These are phyloP conservation scores for Sugiyamaella castrensis DNA, from an alignment of 1,139 yeast species.

Conservation along the genomic window DNA sequence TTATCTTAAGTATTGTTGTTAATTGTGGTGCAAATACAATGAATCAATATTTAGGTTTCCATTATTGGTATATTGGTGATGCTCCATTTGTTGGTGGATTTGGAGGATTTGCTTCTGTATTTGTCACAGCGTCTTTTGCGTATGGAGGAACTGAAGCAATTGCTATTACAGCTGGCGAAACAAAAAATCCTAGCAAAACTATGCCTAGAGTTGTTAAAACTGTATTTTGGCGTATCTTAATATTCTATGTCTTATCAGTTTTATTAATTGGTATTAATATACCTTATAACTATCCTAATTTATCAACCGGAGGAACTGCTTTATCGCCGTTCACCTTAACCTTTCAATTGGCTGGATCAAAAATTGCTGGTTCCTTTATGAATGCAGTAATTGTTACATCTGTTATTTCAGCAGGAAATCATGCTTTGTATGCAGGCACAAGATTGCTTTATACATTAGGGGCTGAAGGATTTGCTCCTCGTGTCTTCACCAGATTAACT, in stretches of 20 bases:
- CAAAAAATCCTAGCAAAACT: conserved; percentile 54
- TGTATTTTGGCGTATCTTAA: conserved; percentile 53
- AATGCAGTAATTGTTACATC: conserved; percentile 52
- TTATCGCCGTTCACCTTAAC: conserved; percentile 68
- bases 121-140: conserved; percentile 63
- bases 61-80: conserved; percentile 48
- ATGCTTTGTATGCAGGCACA: conserved; percentile 51
- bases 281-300: conserved; percentile 45
- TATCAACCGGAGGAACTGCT: conserved; percentile 43
- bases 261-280: conserved; percentile 48
- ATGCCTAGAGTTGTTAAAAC: conserved; percentile 58
- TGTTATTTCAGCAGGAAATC: conserved; percentile 52
- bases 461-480: conserved; percentile 50
- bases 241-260: conserved; percentile 46
- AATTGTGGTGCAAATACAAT: conserved; percentile 59
- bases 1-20: conserved; percentile 55
- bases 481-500: conserved; percentile 44
- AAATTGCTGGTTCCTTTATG: conserved; percentile 48
- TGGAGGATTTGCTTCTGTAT: conserved; percentile 49
- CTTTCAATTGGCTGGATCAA: conserved; percentile 51
- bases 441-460: conserved; percentile 49
- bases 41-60: conserved; percentile 49
- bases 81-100: conserved; percentile 60
- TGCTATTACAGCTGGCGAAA: conserved; percentile 65
- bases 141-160: conserved; percentile 68